Conservation (phyloP, 495 filamentous ascomycete species). For the Parmelia sp. region DNA sequence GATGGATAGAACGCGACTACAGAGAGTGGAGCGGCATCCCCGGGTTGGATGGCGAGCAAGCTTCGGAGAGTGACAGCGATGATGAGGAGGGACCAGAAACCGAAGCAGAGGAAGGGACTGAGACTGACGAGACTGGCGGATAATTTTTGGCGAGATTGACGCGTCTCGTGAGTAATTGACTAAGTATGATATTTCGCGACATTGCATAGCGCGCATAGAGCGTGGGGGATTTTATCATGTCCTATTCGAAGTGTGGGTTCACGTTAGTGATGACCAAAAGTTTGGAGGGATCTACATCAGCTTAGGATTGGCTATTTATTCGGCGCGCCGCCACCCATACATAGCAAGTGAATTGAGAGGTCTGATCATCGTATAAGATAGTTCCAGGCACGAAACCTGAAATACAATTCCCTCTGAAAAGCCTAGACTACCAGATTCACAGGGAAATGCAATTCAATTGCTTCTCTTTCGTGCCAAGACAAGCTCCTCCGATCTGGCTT, state of each 20-base stretch:
- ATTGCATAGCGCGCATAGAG: constrained; percentile 12
- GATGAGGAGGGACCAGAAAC: constrained; percentile 49
- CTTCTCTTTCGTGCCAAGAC: too few relatives aligned
- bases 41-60: constrained; percentile 51
- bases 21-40: constrained; percentile 74
- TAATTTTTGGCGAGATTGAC: background rate
- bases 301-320: background rate
- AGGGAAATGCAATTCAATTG: background rate
- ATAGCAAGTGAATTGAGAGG: background rate
- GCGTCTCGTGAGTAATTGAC: too few relatives aligned
- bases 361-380: background rate
- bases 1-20: constrained; percentile 83
- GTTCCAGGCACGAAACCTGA: background rate
- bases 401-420: too few relatives aligned
- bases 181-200: background rate
- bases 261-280: background rate
- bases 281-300: background rate
- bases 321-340: background rate
- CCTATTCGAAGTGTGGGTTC: background rate
- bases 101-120: constrained; percentile 37
- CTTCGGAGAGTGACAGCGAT: constrained; percentile 47
- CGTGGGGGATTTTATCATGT: background rate
- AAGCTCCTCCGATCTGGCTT: background rate
- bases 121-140: constrained; percentile 21
- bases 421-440: too few relatives aligned